Percentiles rank a stretch among this genome's conserved stretches.
These are phyloP conservation scores for Heterobasidion occidentale DNA, from an alignment of 1,284 basidiomycete genomes.

Conservation along the genomic window DNA sequence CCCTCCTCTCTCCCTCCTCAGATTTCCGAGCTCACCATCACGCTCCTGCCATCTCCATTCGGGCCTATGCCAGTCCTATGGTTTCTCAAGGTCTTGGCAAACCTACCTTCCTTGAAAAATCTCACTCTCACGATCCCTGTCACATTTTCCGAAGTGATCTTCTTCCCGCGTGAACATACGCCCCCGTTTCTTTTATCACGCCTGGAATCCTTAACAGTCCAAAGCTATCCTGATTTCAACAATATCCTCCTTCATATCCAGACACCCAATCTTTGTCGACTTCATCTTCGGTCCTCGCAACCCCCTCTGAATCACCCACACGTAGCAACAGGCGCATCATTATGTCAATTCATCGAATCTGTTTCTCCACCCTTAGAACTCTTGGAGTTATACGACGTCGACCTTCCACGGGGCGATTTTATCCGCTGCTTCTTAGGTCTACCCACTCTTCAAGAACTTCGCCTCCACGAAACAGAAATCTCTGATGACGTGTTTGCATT, in stretches of 20 bases:
- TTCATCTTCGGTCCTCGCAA: slow-evolving; percentile 37
- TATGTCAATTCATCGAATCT: slow-evolving; percentile 32
- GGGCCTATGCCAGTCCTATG: slow-evolving; percentile 22
- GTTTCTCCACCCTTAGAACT: slow-evolving; percentile 35
- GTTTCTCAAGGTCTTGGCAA: slow-evolving; percentile 16
- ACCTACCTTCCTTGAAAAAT: slow-evolving; percentile 22
- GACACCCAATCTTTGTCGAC: slow-evolving; percentile 32
- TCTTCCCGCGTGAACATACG: slow-evolving; percentile 15
- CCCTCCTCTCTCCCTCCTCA: slow-evolving; percentile 27
- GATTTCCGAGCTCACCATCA: slow-evolving; percentile 29
- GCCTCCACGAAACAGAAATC: slow-evolving; percentile 55
- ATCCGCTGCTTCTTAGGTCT: slow-evolving; percentile 30
- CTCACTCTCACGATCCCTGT: slow-evolving; percentile 35
- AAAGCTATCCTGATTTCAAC: slow-evolving; percentile 35
- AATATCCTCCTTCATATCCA: slow-evolving; percentile 33
- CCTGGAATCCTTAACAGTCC: slow-evolving; percentile 33
- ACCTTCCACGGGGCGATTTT: slow-evolving; percentile 37
- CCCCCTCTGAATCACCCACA: slow-evolving; percentile 30
- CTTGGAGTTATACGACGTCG: slow-evolving; percentile 50
- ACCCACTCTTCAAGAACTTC: slow-evolving; percentile 36
- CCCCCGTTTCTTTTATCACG: slow-evolving; percentile 18
- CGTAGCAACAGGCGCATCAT: slow-evolving; percentile 27
- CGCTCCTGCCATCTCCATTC: slow-evolving; percentile 15
- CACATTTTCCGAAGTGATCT: slow-evolving; percentile 25
- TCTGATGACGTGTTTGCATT: slow-evolving; percentile 36